Conservation (phyloP, 805 yeast genomes). For the Candida morakotiae region DNA sequence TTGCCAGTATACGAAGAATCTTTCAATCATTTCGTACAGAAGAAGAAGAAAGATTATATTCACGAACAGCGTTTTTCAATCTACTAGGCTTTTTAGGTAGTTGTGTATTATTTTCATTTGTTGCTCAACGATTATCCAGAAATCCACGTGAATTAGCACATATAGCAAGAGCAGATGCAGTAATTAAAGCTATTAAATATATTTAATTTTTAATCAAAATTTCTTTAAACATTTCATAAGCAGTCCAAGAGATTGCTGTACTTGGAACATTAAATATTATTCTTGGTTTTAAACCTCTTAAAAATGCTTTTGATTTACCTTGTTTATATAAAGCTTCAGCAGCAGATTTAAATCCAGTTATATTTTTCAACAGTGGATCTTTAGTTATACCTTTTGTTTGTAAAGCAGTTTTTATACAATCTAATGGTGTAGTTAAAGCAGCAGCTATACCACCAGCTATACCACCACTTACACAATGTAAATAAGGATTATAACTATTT, state of each 20-base stretch:
- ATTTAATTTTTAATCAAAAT: constrained; percentile 36
- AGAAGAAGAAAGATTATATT: constrained; percentile 75
- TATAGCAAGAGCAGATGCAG: constrained; percentile 23
- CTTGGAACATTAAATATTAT: constrained; percentile 90
- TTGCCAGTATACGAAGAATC: constrained; percentile 73
- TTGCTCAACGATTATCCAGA: constrained; percentile 56
- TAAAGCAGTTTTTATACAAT: constrained; percentile 85
- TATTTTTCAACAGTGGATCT: constrained; percentile 44
- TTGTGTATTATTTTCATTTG: constrained; percentile 75
- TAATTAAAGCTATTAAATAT: constrained; percentile 19
- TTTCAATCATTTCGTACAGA: constrained; percentile 82
- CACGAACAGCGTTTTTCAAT: constrained; percentile 74
- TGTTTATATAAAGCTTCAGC: constrained; percentile 58
- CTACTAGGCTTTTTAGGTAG: constrained; percentile 77
- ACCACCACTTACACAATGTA: constrained; percentile 91
- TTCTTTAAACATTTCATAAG: constrained; percentile 94
- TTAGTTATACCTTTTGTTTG: constrained; percentile 71
- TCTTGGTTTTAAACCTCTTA: constrained; percentile 86
- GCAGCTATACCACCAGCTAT: constrained; percentile 94
- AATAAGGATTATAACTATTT: constrained; percentile 76
- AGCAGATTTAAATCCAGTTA: constrained; percentile 69
- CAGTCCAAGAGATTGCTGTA: constrained; percentile 96
- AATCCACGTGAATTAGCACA: constrained; percentile 29
- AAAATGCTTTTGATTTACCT: constrained; percentile 65
- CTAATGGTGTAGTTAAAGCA: constrained; percentile 90